These are phyloP conservation scores for Cubamyces lactineus DNA, from an alignment of 768 basidiomycete genomes.

Conservation along the genomic window DNA sequence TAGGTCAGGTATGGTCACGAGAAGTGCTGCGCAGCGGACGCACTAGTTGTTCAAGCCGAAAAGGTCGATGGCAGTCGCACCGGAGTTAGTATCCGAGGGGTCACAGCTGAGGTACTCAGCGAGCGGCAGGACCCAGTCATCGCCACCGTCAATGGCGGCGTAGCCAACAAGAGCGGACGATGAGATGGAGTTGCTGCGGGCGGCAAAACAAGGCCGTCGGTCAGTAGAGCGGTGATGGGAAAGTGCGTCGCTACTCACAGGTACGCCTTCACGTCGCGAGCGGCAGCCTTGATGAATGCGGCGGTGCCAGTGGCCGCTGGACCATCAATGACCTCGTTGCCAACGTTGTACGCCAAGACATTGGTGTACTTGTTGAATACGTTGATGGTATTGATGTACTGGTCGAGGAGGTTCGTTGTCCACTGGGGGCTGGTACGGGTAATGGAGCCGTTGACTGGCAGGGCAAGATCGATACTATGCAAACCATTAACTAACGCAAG, in stretches of 20 bases:
- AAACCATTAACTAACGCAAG: conserved; percentile 1
- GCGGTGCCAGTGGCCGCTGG: conserved; percentile 61
- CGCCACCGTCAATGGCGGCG: conserved; percentile 77
- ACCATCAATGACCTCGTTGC: conserved; percentile 80
- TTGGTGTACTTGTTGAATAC: conserved; percentile 87
- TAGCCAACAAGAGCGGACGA: conserved; percentile 79
- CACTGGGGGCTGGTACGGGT: conserved; percentile 74
- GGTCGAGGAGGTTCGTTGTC: conserved; percentile 79
- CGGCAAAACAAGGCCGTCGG: neutral
- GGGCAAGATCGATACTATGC: conserved; percentile 78
- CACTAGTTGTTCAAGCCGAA: conserved; percentile 90
- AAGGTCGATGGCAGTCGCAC: conserved; percentile 71
- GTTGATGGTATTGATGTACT: conserved; percentile 79
- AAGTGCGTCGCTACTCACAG: conserved; percentile 53
- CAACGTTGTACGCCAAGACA: conserved; percentile 86
- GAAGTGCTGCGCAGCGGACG: conserved; percentile 35
- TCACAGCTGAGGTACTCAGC: conserved; percentile 86
- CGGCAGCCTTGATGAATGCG: conserved; percentile 88
- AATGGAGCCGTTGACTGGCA: conserved; percentile 86
- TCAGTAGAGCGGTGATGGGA: neutral
- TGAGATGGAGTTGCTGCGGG: conserved; percentile 58
- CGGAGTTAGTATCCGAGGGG: conserved; percentile 52
- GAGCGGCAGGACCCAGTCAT: conserved; percentile 62
- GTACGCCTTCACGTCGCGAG: conserved; percentile 85
- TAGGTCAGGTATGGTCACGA: neutral